Evolutionary conservation across 805 yeast genomes (phyloP).

Genomic region (Cyberlindnera nakhonratchasimensis): DNA sequence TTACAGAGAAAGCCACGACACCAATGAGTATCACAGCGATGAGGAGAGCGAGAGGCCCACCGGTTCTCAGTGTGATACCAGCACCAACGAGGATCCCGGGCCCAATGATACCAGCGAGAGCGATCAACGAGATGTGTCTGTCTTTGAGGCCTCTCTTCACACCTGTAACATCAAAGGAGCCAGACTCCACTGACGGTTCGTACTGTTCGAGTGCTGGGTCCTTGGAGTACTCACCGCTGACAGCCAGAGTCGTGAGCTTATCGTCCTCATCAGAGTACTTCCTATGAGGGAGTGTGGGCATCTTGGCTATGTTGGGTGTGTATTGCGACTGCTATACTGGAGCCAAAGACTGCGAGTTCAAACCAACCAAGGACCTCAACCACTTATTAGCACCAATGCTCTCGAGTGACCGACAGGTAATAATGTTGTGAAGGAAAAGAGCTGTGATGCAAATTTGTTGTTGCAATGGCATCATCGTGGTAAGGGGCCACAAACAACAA

Average conservation of each 20-base stretch:
- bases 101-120: conserved; percentile 57
- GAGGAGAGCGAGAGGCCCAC: conserved; percentile 50
- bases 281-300: no score
- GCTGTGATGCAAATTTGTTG: conserved; percentile 8
- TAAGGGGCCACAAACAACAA: conserved; percentile 1
- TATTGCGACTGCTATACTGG: no score
- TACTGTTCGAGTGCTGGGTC: not conserved
- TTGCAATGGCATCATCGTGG: conserved; percentile 7
- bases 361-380: no score
- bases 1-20: conserved; percentile 49
- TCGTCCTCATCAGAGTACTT: no score
- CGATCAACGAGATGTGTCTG: conserved; percentile 48
- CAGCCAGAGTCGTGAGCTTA: not conserved
- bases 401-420: no score
- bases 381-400: no score
- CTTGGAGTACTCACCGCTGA: conserved; percentile 2
- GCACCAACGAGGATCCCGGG: conserved; percentile 58
- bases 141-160: conserved; percentile 47
- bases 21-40: conserved; percentile 51
- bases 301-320: no score
- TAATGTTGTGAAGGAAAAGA: no score
- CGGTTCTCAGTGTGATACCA: conserved; percentile 45
- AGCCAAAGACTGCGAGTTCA: no score
- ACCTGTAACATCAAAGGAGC: conserved; percentile 24
- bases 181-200: not conserved